Evolutionary conservation across 2,329 filamentous ascomycete species (phyloP), one percentile per base, ranked within the genome.

Genomic region (Talaromyces sp.): DNA sequence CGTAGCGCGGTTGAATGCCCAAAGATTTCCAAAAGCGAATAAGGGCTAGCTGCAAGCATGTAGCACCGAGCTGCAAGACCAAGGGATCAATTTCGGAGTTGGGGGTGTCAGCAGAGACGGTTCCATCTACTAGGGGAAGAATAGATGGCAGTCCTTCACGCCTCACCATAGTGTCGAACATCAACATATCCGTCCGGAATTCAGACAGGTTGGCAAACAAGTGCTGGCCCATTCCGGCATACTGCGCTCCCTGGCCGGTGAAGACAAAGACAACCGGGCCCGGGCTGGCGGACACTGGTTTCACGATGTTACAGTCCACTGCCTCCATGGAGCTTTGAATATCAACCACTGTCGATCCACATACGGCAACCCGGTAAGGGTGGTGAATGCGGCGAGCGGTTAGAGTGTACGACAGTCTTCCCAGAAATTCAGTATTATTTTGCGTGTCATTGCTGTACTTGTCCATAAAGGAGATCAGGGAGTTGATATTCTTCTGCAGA

Each of bases 401-500:
- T 0, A 85, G 87, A 1, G 86, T 88, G 72, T 90, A 91, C 0
- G 87, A 83, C 2, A 90, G 73, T 62, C 85, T 78, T 1, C 82
- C 77, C 14, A 89, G 70, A 0, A 71, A 60, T 1, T 80, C 80
- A 34, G 59, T 36, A 30, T 60, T 57, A 3, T 54, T n/a, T 5
- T 57, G 31, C 18, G 58, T 47, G 28, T 55, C 31, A 4, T 60
- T 40, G 6, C 18, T 18, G 18, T 56, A 4, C 16, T 30, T 30
- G 6, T 59, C 57, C 2, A 63, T n/a, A 44, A 30, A 61, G 8
- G 10, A 6, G 28, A 61, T 50, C 6, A 63, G 55, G 28, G 34
- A 31, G 9, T 33, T 30, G 28, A 84, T 77, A 68, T 89, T 89
- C 51, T 76, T 75, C 30, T 69, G 65, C 1, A 83, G 70, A 0